Conservation (phyloP, 1,284 basidiomycete species). For the Coriolopsis trogii region DNA sequence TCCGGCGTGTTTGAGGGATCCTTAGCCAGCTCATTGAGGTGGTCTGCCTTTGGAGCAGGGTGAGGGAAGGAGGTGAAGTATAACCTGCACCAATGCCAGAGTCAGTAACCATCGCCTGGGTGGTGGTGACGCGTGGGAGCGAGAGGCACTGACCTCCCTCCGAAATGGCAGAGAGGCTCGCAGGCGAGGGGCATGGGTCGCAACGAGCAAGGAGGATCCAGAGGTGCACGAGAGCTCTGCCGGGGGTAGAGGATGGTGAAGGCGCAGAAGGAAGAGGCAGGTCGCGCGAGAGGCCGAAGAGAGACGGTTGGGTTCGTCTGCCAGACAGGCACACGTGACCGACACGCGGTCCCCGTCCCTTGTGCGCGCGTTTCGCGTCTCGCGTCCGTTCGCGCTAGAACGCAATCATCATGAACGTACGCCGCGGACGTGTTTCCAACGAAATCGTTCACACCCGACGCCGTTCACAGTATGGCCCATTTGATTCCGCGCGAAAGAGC, state of each 20-base stretch:
- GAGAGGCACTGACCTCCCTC: constrained; percentile 56
- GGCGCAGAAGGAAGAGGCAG: constrained; percentile 15
- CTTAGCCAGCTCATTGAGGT: constrained; percentile 58
- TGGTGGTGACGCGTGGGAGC: constrained; percentile 10
- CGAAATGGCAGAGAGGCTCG: constrained; percentile 76
- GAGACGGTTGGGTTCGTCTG: constrained; percentile 26
- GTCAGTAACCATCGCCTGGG: constrained; percentile 17
- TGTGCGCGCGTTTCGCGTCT: constrained; percentile 17
- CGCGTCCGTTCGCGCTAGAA: neutral
- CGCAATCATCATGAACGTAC: neutral
- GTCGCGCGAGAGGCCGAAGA: constrained; percentile 22
- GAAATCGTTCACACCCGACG: neutral
- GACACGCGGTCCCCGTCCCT: constrained; percentile 29
- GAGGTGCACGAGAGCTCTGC: constrained; percentile 4
- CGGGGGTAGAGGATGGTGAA: constrained; percentile 14
- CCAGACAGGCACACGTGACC: constrained; percentile 33
- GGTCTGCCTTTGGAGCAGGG: constrained; percentile 63
- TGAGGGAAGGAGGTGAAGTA: constrained; percentile 83
- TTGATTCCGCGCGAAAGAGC: too few species aligned
- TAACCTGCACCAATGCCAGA: constrained; percentile 49
- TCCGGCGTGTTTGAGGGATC: constrained; percentile 56
- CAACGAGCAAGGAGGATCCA: neutral
- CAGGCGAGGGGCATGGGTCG: constrained; percentile 47
- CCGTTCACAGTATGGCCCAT: too few species aligned
- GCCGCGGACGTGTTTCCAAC: neutral